Conservation (phyloP, 192 early-diverging fungal genomes). For the Linnemannia hyalina region DNA sequence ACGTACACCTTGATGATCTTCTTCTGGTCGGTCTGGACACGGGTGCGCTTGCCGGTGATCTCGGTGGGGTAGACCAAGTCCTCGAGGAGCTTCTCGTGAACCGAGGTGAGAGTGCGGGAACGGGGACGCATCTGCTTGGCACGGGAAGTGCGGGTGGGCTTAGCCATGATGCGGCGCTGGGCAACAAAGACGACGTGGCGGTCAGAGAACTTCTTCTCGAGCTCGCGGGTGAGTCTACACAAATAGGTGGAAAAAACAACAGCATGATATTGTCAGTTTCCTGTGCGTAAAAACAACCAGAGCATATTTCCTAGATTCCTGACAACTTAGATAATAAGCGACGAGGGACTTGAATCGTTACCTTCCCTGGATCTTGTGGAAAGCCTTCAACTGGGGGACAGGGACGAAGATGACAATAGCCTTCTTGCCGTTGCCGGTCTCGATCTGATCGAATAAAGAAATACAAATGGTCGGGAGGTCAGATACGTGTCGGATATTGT, state of each 20-base stretch:
- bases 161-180: slow-evolving; percentile 95
- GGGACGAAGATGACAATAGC: slow-evolving; percentile 98
- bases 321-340: not conserved
- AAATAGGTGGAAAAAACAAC: not conserved
- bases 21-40: slow-evolving; percentile 94
- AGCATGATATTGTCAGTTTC: not conserved
- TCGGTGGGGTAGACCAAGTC: slow-evolving; percentile 99
- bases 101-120: slow-evolving; percentile 94
- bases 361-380: slow-evolving; percentile 97
- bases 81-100: slow-evolving; percentile 97
- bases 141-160: slow-evolving; percentile 92
- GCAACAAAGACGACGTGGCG: slow-evolving; percentile 95
- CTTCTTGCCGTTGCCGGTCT: slow-evolving; percentile 95
- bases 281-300: not conserved
- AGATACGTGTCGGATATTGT: not conserved
- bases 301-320: not conserved
- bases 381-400: slow-evolving; percentile 92
- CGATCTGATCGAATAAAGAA: slow-evolving; percentile 66
- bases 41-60: slow-evolving; percentile 98
- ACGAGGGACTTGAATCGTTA: slow-evolving; percentile 11
- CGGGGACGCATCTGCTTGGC: slow-evolving; percentile 94
- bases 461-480: not conserved
- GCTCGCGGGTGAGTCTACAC: slow-evolving; percentile 92
- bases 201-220: slow-evolving; percentile 99
- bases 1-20: slow-evolving; percentile 93